Evolutionary conservation across 371 early-diverging fungal genomes (phyloP), one percentile per base, ranked within the genome.

Genomic region (Mucor piriformis): DNA sequence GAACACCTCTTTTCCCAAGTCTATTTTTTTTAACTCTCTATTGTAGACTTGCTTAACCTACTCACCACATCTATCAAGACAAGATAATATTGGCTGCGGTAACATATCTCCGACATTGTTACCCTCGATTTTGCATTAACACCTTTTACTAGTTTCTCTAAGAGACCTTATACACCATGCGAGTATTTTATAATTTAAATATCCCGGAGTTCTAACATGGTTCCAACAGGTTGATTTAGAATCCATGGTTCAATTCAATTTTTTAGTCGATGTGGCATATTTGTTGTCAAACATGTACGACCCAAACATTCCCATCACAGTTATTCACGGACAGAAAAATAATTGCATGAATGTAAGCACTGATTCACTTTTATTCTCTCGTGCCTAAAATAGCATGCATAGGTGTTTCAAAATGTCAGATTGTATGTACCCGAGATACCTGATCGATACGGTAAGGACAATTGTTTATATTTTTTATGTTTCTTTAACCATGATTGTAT

Each of bases 201-300:
- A n/a, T n/a, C n/a, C n/a, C n/a, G n/a, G n/a, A n/a, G n/a, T n/a
- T n/a, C n/a, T n/a, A n/a, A n/a, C n/a, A n/a, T n/a, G n/a, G n/a
- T n/a, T n/a, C n/a, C n/a, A n/a, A 3, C 34, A 56, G 56, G 24
- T 46, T 3, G 56, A 56, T 25, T 47, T 56, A 23, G 34, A 29
- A 8, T 44, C 44, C 34, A 56, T 56, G 47, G 56, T 56, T 23
- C 56, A 56, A 35, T 47, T 56, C n/a, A 56, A 56, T 34, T 56
- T 56, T 23, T 16, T 56, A 16, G 16, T 56, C 16, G 47, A 56
- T 47, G 3, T 56, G 15, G 56, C 34, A 1, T 56, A 23, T 47
- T 34, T 56, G 13, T 44, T 47, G 35, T 46, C 35, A 2, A 16
- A 47, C 23, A 34, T 47, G 24, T 32, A 47, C 23, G 20, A 34